Evolutionary conservation across 148 eudicot genomes (phyloP), one percentile per base, ranked within the genome.

Genomic region (Vaccinium vitisidaea): DNA sequence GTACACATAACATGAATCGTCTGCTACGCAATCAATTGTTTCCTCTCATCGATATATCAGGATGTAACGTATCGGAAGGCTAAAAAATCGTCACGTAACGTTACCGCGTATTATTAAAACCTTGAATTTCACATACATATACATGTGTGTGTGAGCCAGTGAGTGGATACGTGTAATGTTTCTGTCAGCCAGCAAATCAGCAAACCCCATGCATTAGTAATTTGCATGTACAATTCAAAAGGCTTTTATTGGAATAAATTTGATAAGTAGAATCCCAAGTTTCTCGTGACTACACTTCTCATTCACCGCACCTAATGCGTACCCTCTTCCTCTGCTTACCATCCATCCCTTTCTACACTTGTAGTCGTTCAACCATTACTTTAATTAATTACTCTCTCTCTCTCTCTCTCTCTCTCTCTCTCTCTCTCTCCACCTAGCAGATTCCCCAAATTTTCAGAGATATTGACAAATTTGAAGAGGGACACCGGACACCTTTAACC

Each of bases 281-380:
- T 74, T 39, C 77, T 43, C 77, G 77, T 74, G 77, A 74, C 77
- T 18, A 13, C 12, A 30, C 46, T 30, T 32, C 49, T 43, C 77
- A 74, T 36, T 74, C 77, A 74, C 77, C 77, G 50, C 77, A 74
- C 77, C 77, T 1, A 39, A 50, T 39, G 19, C 77, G 50, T 36
- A 15, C 3, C 48, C 30, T 25, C 30, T 43, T 30, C 75, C 76
- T 27, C 76, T 16, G 11, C 73, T 4, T n/a, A n/a, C 27, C 39
- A 11, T 67, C 73, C 0, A 27, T 27, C 73, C 11, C 73, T 27
- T n/a, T 67, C 73, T 4, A 27, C 73, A 67, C 73, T 27, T 67
- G 73, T 25, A 67, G 36, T 67, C 73, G 36, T 67, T 67, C 73
- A 71, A 71, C 48, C 76, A 71, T 30, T 30, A 36, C 76, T 71